Evolutionary conservation across 306 rosid species (phyloP).

Genomic region (Malus asiatica): DNA sequence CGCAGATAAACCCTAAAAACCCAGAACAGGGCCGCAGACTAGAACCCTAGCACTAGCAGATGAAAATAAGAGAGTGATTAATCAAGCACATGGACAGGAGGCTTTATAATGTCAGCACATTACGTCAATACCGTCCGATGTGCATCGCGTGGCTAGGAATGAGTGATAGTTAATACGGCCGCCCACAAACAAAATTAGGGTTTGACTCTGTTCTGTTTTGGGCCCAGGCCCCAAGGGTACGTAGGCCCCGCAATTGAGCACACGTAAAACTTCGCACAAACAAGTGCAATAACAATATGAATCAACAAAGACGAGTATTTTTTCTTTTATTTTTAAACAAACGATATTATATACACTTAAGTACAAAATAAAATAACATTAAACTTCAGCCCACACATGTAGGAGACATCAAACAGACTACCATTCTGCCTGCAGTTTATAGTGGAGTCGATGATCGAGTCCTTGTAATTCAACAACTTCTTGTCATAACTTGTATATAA

Average conservation of each 20-base stretch:
- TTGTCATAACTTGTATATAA: no score
- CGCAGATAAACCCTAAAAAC: neutral
- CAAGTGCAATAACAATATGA: neutral
- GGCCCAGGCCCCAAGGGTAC: no score
- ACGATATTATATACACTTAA: no score
- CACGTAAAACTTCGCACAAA: neutral
- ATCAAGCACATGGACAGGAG: accelerated
- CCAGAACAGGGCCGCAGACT: neutral
- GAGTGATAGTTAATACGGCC: neutral
- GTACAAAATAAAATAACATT: slow-evolving; percentile 60
- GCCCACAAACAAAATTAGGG: neutral
- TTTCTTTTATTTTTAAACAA: no score
- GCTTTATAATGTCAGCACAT: neutral
- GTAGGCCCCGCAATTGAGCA: neutral
- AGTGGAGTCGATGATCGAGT: slow-evolving; percentile 84
- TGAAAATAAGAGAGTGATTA: no score
- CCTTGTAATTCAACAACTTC: slow-evolving; percentile 41
- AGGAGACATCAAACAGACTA: slow-evolving; percentile 73
- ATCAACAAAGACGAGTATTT: neutral
- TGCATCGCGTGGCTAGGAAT: neutral
- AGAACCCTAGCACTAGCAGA: neutral
- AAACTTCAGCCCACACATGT: slow-evolving; percentile 84
- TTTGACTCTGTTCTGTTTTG: neutral
- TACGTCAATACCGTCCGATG: neutral
- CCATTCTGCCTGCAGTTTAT: slow-evolving; percentile 77